Percentiles rank a stretch among this genome's conserved stretches.
Evolutionary conservation across 768 basidiomycete species (phyloP).

Genomic region (Mycena albidolilacea): DNA sequence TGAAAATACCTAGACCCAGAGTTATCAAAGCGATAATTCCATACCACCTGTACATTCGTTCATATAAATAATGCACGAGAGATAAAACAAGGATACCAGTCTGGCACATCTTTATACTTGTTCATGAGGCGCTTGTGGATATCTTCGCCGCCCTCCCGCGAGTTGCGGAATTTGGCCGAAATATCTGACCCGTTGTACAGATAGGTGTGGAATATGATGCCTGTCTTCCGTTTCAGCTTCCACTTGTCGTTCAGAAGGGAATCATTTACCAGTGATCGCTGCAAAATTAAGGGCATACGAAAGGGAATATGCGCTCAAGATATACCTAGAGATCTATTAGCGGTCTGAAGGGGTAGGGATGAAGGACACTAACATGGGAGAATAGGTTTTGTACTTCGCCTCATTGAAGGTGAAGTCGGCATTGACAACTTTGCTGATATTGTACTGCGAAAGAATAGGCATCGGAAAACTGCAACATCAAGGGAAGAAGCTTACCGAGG

Average conservation of each 20-base stretch:
- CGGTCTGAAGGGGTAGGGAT: too few relatives aligned
- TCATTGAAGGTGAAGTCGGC: slow-evolving; percentile 21
- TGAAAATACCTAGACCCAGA: slow-evolving; percentile 17
- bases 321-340: slow-evolving; percentile 10
- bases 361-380: slow-evolving; percentile 1
- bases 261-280: slow-evolving; percentile 13
- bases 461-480: background rate
- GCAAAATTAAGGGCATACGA: slow-evolving; percentile 30
- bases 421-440: slow-evolving; percentile 20
- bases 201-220: slow-evolving; percentile 23
- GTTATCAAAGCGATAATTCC: slow-evolving; percentile 13
- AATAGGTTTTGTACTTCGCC: slow-evolving; percentile 22
- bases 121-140: slow-evolving; percentile 31
- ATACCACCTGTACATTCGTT: slow-evolving; percentile 17
- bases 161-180: slow-evolving; percentile 17
- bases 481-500: background rate
- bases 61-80: background rate
- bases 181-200: slow-evolving; percentile 22
- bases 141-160: slow-evolving; percentile 20
- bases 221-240: background rate
- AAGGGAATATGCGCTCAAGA: slow-evolving; percentile 19
- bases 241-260: background rate
- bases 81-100: background rate
- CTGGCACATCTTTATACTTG: slow-evolving; percentile 27
- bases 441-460: background rate